Evolutionary conservation across 139 green algal genomes (phyloP).

Genomic region (Marvania coccoides): DNA sequence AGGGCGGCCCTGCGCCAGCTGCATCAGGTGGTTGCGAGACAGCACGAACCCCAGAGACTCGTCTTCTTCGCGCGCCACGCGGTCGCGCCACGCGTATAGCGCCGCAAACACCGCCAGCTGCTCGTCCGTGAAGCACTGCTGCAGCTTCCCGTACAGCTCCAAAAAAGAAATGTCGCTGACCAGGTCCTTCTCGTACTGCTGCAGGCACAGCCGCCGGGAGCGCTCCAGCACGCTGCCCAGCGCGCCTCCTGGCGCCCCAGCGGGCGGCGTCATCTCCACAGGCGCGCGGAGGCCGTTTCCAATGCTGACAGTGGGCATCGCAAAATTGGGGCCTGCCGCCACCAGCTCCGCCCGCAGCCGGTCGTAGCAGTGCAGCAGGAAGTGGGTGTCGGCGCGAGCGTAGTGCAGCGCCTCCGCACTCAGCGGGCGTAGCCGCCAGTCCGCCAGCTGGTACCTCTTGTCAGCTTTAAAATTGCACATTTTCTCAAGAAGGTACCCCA

Average conservation of each 20-base stretch:
- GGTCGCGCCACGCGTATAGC: conserved; percentile 66
- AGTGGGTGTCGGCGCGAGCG: conserved; percentile 87
- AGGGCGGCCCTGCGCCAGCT: conserved; percentile 46
- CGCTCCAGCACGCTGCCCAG: conserved; percentile 68
- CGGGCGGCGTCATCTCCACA: background rate
- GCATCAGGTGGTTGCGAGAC: conserved; percentile 58
- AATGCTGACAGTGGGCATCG: too few relatives aligned
- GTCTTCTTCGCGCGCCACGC: conserved; percentile 53
- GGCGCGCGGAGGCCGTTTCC: conserved; percentile 2
- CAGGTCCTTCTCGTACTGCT: conserved; percentile 65
- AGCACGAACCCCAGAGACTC: conserved; percentile 83
- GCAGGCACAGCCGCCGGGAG: conserved; percentile 61
- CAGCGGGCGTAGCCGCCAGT: conserved; percentile 88
- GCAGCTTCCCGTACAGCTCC: conserved; percentile 9
- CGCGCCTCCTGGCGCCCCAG: background rate
- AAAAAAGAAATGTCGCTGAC: conserved; percentile 23
- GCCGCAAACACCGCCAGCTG: conserved; percentile 57
- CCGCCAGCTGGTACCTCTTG: conserved; percentile 86
- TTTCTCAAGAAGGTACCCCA: conserved; percentile 75
- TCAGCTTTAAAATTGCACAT: conserved; percentile 54
- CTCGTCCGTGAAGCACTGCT: conserved; percentile 15
- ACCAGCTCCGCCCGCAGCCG: conserved; percentile 34
- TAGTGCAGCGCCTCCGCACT: conserved; percentile 73
- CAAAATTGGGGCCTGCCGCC: conserved; percentile 1
- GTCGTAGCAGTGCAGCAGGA: conserved; percentile 86